These are phyloP conservation scores for Athelia psychrophila DNA, from an alignment of 1,284 basidiomycete genomes.

Conservation along the genomic window DNA sequence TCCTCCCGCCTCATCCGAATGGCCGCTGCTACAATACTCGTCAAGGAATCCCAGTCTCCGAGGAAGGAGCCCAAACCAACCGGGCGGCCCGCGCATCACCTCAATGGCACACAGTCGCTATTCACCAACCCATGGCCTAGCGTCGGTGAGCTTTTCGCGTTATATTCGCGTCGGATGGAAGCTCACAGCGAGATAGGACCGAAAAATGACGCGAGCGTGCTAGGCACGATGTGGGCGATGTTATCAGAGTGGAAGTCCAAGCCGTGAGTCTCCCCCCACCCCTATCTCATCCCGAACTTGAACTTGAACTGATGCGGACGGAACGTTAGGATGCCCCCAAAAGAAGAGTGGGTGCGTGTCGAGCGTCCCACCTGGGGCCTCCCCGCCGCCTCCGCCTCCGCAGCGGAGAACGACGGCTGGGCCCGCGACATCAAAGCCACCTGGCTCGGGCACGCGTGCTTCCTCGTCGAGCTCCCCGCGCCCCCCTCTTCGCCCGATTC, in stretches of 20 bases:
- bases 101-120: not conserved
- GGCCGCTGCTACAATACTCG: not conserved
- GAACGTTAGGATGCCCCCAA: not conserved
- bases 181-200: not conserved
- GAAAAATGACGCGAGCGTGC: no score
- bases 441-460: slow-evolving; percentile 76
- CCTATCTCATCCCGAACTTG: not conserved
- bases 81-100: not conserved
- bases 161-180: not conserved
- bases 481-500: slow-evolving; percentile 21
- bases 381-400: not conserved
- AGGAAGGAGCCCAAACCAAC: not conserved
- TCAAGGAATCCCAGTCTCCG: not conserved
- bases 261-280: not conserved
- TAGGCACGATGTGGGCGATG: not conserved
- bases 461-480: slow-evolving; percentile 64
- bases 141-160: not conserved
- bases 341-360: not conserved
- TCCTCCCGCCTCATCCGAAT: no score
- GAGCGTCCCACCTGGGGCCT: not conserved
- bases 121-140: not conserved
- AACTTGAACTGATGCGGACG: no score
- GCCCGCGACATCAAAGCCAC: slow-evolving; percentile 53
- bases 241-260: not conserved
- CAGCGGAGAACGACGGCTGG: not conserved